Conservation (phyloP, 2,329 filamentous ascomycete genomes). For the Scytalidium sp. region DNA sequence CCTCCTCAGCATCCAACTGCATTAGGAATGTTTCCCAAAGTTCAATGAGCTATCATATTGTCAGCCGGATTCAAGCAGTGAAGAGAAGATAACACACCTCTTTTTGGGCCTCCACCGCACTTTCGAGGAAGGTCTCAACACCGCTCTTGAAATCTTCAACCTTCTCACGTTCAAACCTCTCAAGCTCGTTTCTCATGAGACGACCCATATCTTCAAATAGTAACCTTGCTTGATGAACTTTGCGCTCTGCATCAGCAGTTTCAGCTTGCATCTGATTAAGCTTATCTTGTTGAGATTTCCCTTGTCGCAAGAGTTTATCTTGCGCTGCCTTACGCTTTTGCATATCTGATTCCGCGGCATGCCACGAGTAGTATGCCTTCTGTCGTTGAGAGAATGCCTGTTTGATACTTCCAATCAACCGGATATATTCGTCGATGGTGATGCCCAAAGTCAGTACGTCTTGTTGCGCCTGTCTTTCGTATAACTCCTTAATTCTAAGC, state of each 20-base stretch:
- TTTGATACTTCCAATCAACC: conserved; percentile 92
- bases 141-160: conserved; percentile 99
- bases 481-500: conserved; percentile 88
- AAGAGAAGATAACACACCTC: conserved; percentile 60
- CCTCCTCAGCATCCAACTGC: conserved; percentile 92
- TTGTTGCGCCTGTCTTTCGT: conserved; percentile 95
- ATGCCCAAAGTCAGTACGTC: conserved; percentile 95
- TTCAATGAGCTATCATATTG: conserved; percentile 57
- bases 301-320: conserved; percentile 92
- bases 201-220: conserved; percentile 97
- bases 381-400: conserved; percentile 89
- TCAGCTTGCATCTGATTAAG: conserved; percentile 90
- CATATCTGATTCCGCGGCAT: conserved; percentile 83
- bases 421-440: conserved; percentile 97
- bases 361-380: conserved; percentile 95
- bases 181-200: conserved; percentile 85
- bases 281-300: conserved; percentile 92
- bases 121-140: conserved; percentile 95
- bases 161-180: conserved; percentile 94
- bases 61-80: conserved; percentile 8
- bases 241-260: conserved; percentile 90
- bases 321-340: conserved; percentile 85
- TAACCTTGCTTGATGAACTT: conserved; percentile 83
- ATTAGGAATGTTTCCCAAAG: conserved; percentile 98
- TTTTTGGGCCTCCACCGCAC: conserved; percentile 96